phyloP scores from a whole-genome alignment of 2,329 filamentous ascomycete species.

The Verticillium isaacii region DNA sequence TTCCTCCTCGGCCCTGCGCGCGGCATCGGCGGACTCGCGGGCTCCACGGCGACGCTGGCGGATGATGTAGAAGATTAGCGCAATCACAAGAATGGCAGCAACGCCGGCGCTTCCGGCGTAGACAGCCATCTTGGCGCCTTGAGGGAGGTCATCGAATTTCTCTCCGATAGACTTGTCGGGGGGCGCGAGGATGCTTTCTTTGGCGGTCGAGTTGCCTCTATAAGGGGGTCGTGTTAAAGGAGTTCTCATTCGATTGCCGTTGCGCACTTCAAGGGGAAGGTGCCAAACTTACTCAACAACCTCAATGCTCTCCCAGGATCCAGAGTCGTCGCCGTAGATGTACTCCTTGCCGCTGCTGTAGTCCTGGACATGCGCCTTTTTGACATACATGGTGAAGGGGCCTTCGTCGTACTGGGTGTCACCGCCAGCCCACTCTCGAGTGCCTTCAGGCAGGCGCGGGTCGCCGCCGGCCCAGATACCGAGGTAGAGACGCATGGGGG shows the following conservation, averaged over 20 bases:
- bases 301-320: slow-evolving; percentile 61
- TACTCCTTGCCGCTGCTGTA: slow-evolving; percentile 63
- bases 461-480: slow-evolving; percentile 65
- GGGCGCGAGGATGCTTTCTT: slow-evolving; percentile 34
- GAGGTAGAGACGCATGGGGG: slow-evolving; percentile 65
- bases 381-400: slow-evolving; percentile 72
- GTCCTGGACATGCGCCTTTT: slow-evolving; percentile 51
- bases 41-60: slow-evolving; percentile 49
- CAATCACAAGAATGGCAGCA: slow-evolving; percentile 34
- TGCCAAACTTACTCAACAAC: slow-evolving; percentile 39
- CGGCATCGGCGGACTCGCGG: slow-evolving; percentile 42
- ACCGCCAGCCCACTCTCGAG: slow-evolving; percentile 67
- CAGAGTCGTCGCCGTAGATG: slow-evolving; percentile 56
- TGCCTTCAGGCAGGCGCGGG: slow-evolving; percentile 46
- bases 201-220: slow-evolving; percentile 54
- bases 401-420: slow-evolving; percentile 59
- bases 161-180: slow-evolving; percentile 40
- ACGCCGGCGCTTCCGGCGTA: slow-evolving; percentile 44
- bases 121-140: slow-evolving; percentile 45
- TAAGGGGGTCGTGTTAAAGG: slow-evolving; percentile 12
- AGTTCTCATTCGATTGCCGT: background rate
- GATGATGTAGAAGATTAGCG: slow-evolving; percentile 48
- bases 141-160: slow-evolving; percentile 49
- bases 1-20: slow-evolving; percentile 39
- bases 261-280: background rate